phyloP scores from a whole-genome alignment of 352 stramenopile species.

The Halophytophthora polymorphica region DNA sequence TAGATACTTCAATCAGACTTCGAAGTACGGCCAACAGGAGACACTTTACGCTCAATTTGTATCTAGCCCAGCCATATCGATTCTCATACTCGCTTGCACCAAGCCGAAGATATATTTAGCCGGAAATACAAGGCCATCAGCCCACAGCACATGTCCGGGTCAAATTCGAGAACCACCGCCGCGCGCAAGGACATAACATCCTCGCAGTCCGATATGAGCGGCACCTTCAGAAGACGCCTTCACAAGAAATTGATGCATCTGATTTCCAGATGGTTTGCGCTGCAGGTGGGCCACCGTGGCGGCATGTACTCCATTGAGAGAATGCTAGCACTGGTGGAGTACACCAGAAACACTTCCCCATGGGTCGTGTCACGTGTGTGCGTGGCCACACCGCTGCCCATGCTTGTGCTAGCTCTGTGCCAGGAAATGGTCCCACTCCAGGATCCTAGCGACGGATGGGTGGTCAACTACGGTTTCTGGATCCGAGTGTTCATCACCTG shows the following conservation, averaged over 20 bases:
- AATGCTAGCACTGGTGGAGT: slow-evolving; percentile 8
- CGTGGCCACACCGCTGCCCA: slow-evolving; percentile 12
- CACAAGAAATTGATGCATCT: not conserved
- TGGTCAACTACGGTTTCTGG: slow-evolving; percentile 19
- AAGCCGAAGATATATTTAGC: too few species aligned
- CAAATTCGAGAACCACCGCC: too few species aligned
- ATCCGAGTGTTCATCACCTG: slow-evolving; percentile 6
- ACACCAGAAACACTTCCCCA: slow-evolving; percentile 8
- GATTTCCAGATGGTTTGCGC: slow-evolving; percentile 5
- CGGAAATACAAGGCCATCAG: too few species aligned
- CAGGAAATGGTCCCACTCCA: slow-evolving; percentile 18
- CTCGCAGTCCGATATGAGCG: too few species aligned
- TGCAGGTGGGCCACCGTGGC: slow-evolving; percentile 15
- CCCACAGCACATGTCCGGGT: too few species aligned
- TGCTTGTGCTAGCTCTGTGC: slow-evolving; percentile 1
- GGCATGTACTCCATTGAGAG: slow-evolving; percentile 19
- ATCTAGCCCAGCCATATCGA: too few species aligned
- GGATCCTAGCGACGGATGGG: slow-evolving; percentile 8
- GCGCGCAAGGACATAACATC: too few species aligned
- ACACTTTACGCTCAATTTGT: too few species aligned
- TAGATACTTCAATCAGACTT: too few species aligned
- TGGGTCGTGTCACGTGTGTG: slow-evolving; percentile 9
- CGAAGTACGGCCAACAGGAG: too few species aligned
- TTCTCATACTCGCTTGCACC: too few species aligned
- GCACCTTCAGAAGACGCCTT: too few species aligned